phyloP scores from a whole-genome alignment of 805 yeast species.

The Wickerhamiella parazyma region DNA sequence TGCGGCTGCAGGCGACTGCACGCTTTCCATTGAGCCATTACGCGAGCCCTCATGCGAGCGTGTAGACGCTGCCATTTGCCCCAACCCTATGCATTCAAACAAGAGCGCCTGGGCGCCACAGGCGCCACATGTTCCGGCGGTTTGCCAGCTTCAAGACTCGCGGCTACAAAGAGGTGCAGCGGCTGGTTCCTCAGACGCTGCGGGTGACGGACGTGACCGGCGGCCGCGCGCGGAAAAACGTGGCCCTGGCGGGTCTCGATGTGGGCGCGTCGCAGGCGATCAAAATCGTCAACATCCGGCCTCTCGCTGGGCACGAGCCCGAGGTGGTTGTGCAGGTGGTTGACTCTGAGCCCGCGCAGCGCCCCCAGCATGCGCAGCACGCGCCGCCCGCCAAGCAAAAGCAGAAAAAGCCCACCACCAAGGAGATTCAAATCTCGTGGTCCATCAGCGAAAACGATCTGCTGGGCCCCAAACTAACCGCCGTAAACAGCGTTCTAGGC shows the following conservation, averaged over 20 bases:
- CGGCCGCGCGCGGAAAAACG: constrained; percentile 7
- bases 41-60: background rate
- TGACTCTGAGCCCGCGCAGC: constrained; percentile 4
- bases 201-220: background rate
- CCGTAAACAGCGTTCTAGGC: constrained; percentile 22
- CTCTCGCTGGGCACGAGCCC: constrained; percentile 15
- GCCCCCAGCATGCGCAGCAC: too few relatives aligned
- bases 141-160: background rate
- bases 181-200: background rate
- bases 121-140: background rate
- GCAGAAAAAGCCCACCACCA: constrained; percentile 12
- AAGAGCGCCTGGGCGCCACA: background rate
- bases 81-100: background rate
- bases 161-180: background rate
- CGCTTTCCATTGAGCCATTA: background rate
- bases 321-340: constrained; percentile 18
- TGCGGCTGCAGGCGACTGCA: too few relatives aligned
- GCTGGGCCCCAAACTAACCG: constrained; percentile 22
- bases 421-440: constrained; percentile 25
- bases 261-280: constrained; percentile 11
- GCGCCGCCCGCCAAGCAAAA: constrained; percentile 6
- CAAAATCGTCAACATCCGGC: constrained; percentile 14
- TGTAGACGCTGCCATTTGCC: background rate
- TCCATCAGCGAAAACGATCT: constrained; percentile 23
- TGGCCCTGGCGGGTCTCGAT: constrained; percentile 8